phyloP scores from a whole-genome alignment of 768 basidiomycete genomes.

The Daedaleopsis sinensis region DNA sequence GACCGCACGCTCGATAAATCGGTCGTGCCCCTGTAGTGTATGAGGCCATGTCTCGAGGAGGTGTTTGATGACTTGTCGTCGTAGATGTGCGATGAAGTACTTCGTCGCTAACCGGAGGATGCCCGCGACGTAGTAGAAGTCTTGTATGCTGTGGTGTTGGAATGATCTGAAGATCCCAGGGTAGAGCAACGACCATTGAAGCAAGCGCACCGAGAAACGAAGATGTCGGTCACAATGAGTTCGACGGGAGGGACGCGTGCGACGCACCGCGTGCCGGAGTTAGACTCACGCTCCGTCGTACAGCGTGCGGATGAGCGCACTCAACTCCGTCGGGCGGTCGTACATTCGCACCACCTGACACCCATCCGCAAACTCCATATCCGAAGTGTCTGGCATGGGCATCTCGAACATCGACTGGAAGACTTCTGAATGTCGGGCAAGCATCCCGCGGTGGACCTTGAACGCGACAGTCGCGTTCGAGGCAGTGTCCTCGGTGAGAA shows the following conservation, averaged over 20 bases:
- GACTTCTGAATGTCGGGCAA: conserved; percentile 58
- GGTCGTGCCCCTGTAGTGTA: conserved; percentile 58
- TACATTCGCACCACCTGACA: conserved; percentile 58
- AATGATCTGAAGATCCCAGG: conserved; percentile 30
- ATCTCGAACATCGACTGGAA: conserved; percentile 59
- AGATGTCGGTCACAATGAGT: neutral
- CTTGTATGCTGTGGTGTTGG: conserved; percentile 42
- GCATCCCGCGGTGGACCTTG: conserved; percentile 49
- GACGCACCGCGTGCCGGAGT: conserved; percentile 7
- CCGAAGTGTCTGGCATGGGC: conserved; percentile 35
- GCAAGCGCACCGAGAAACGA: too few relatives aligned
- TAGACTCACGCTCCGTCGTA: conserved; percentile 59
- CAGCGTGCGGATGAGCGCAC: conserved; percentile 52
- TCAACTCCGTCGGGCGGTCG: conserved; percentile 52
- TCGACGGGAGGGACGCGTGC: conserved; percentile 10
- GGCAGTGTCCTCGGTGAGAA: conserved; percentile 44
- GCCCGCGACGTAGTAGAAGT: conserved; percentile 59
- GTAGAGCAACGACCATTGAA: too few relatives aligned
- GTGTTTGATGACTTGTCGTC: conserved; percentile 51
- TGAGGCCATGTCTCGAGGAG: conserved; percentile 54
- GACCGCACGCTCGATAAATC: conserved; percentile 54
- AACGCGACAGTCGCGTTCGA: conserved; percentile 41
- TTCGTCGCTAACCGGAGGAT: conserved; percentile 62
- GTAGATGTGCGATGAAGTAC: conserved; percentile 56
- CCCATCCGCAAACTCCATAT: conserved; percentile 43